phyloP scores from a whole-genome alignment of 352 stramenopile genomes.

The Nothophytophthora sp. region DNA sequence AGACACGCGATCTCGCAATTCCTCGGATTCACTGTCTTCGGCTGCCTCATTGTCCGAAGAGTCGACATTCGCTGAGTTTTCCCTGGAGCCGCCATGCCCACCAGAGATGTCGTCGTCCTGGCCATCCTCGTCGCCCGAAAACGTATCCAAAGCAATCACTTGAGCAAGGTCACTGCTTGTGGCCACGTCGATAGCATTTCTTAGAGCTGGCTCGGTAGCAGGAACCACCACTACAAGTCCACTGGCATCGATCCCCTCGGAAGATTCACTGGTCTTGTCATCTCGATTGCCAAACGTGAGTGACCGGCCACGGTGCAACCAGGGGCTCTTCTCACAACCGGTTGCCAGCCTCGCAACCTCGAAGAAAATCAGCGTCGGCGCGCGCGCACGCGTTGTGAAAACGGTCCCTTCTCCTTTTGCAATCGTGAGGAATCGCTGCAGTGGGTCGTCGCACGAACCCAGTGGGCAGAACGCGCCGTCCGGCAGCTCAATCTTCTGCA shows the following conservation, averaged over 20 bases:
- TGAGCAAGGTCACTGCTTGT: conserved; percentile 77
- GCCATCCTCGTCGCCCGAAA: conserved; percentile 41
- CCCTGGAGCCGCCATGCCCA: conserved; percentile 20
- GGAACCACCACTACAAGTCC: conserved; percentile 13
- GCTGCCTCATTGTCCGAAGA: conserved; percentile 24
- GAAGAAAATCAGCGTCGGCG: conserved; percentile 84
- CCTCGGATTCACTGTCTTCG: conserved; percentile 36
- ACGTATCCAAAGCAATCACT: conserved; percentile 57
- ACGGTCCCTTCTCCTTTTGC: conserved; percentile 73
- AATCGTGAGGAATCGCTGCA: conserved; percentile 70
- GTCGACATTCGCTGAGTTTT: conserved; percentile 15
- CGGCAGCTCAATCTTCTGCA: conserved; percentile 57
- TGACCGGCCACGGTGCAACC: conserved; percentile 51
- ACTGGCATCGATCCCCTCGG: conserved; percentile 18
- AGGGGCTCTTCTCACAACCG: conserved; percentile 43
- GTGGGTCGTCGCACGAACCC: conserved; percentile 58
- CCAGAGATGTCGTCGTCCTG: conserved; percentile 24
- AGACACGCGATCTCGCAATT: conserved; percentile 54
- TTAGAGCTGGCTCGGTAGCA: conserved; percentile 19
- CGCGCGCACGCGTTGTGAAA: conserved; percentile 86
- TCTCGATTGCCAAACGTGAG: conserved; percentile 39
- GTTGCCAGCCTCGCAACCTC: conserved; percentile 65
- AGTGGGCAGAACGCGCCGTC: conserved; percentile 71
- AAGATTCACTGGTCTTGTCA: conserved; percentile 19
- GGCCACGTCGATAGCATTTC: conserved; percentile 73